These are phyloP conservation scores for Vitis cinerea DNA, from an alignment of 164 flowering plant genomes.

Conservation along the genomic window DNA sequence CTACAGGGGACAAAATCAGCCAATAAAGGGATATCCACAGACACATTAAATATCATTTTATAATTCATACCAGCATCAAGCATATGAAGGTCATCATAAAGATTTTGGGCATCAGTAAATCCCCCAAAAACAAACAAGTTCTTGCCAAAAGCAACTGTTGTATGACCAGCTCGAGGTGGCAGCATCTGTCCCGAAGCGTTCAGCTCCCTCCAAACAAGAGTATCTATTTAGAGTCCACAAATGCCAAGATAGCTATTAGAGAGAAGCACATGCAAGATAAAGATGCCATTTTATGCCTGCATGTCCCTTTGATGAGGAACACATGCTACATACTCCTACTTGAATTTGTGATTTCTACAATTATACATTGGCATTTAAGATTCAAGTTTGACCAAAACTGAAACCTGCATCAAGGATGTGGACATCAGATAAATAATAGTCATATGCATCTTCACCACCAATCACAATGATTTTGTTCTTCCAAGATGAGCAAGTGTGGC, in stretches of 20 bases:
- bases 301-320: background rate
- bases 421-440: constrained; percentile 86
- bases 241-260: constrained; percentile 1
- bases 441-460: constrained; percentile 92
- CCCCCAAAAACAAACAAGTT: constrained; percentile 93
- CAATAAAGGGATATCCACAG: background rate
- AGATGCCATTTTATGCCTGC: background rate
- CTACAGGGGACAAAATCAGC: background rate
- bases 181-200: constrained; percentile 65
- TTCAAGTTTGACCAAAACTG: background rate
- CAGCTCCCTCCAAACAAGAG: constrained; percentile 79
- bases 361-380: background rate
- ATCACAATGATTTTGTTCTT: constrained; percentile 73
- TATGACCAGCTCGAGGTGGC: constrained; percentile 92
- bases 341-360: background rate
- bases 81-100: constrained; percentile 81
- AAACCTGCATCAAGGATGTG: constrained; percentile 90
- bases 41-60: background rate
- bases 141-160: constrained; percentile 75
- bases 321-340: too few species aligned
- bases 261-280: background rate
- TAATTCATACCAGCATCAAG: constrained; percentile 78
- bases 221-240: constrained; percentile 43
- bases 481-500: constrained; percentile 97
- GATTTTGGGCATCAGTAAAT: constrained; percentile 80